Base-by-base conservation (phyloP, 2,329 filamentous ascomycete species). In the Trichoderma asperellum region DNA sequence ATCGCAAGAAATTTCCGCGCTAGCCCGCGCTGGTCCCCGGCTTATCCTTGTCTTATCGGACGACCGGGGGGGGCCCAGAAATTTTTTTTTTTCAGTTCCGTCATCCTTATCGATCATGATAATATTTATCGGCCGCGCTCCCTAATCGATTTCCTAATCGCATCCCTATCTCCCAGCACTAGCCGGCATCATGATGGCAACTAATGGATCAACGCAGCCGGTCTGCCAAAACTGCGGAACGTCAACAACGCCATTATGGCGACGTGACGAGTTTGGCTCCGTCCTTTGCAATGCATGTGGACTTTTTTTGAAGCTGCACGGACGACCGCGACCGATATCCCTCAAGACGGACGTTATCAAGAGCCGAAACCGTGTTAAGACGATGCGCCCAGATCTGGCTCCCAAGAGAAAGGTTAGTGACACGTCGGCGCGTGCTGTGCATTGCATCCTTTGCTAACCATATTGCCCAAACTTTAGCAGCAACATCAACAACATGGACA, bases 271-370 rank as follows among this genome's bases (percentile, higher is more conserved):
- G 84, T 89, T 91, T 76, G 96, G 96, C 74, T 92, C 94, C 0
- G 95, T 99, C 47, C 91, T 99, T 64, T 99, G 96, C 89, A 99
- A 99, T 83, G 96, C 96, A 77, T 99, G 96, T 82, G 96, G 96
- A 70, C 87, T 99, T 69, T 99, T 98, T 81, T 87, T 98, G 76
- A 99, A 99, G 86, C 87, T 99, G 74, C 96, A 99, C 79, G 94
- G 94, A 73, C 92, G 94, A 32, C 89, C 96, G 71, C 91, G 96
- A 68, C 96, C 96, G 74, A 97, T 97, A 79, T 97, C 93, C 75
- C 87, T 99, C 76, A 99, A 99, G 86, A 98, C 96, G 60, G 96
- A 99, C 84, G 95, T 98, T 74, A 99, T 99, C 84, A 99, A 99
- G 86, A 97, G 94, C 84, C 93, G 96, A 77, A 99, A 99, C 82